phyloP scores from a whole-genome alignment of 441 rosid genomes.

The Erodium chrysanthum region DNA sequence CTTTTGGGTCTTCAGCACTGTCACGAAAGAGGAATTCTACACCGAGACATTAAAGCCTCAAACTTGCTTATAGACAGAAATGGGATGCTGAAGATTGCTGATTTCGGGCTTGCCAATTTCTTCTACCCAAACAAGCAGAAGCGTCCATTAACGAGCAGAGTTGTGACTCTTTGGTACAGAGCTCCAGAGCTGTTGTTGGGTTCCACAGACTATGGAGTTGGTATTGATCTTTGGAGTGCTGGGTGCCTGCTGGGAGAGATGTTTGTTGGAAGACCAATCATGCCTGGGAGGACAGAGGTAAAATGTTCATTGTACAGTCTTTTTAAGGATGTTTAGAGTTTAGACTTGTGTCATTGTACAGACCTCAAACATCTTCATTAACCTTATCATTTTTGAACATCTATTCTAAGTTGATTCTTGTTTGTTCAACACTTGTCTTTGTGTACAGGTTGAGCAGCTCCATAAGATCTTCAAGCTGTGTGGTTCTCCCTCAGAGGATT shows the following conservation, averaged over 20 bases:
- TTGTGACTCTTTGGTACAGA: constrained; percentile 90
- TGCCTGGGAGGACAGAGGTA: constrained; percentile 94
- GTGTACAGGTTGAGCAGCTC: constrained; percentile 71
- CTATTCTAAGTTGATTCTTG: too few relatives aligned
- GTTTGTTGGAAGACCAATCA: constrained; percentile 75
- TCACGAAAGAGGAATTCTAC: constrained; percentile 67
- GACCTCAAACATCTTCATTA: too few relatives aligned
- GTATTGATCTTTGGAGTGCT: constrained; percentile 92
- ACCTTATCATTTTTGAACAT: too few relatives aligned
- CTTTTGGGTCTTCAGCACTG: constrained; percentile 84
- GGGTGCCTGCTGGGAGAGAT: constrained; percentile 92
- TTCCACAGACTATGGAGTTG: constrained; percentile 55
- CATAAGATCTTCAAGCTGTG: constrained; percentile 86
- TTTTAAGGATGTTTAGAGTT: too few relatives aligned
- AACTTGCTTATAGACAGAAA: constrained; percentile 68
- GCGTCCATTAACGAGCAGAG: constrained; percentile 77
- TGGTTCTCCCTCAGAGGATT: constrained; percentile 33
- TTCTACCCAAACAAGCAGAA: constrained; percentile 41
- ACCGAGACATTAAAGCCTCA: constrained; percentile 90
- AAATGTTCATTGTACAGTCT: not conserved
- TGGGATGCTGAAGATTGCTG: constrained; percentile 74
- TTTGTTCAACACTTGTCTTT: not conserved
- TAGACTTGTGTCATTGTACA: too few relatives aligned
- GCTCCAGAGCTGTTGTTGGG: constrained; percentile 92
- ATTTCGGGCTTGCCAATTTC: constrained; percentile 80